Percentiles rank a stretch among this genome's conserved stretches.
Evolutionary conservation across 345 rosid genomes (phyloP).

Genomic region (Geranium rotundifolium): DNA sequence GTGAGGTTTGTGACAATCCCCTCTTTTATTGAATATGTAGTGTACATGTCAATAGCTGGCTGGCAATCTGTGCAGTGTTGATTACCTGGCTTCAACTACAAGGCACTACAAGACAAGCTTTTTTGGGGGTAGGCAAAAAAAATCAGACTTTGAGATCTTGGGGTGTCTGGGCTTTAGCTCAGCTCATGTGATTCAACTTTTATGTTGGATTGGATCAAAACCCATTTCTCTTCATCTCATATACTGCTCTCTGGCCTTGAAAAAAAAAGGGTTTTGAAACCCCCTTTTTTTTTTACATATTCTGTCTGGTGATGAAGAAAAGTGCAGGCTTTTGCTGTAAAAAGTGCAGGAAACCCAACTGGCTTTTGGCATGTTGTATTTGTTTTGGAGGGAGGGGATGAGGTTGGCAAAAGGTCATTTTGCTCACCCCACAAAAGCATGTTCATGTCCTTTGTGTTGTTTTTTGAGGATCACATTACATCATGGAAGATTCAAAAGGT

Average conservation of each 20-base stretch:
- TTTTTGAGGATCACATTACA: too few relatives aligned
- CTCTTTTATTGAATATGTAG: conserved; percentile 1
- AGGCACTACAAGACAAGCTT: conserved; percentile 35
- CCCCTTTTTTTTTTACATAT: conserved; percentile 14
- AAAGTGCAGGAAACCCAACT: conserved; percentile 13
- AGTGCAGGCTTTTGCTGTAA: conserved; percentile 23
- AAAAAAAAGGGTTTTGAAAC: too few relatives aligned
- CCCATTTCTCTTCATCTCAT: conserved; percentile 16
- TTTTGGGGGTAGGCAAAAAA: conserved; percentile 15
- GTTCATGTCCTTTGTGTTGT: conserved; percentile 9
- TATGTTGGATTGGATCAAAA: conserved; percentile 2
- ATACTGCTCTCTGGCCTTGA: too few relatives aligned
- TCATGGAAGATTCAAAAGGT: background rate
- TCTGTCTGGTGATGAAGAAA: conserved; percentile 17
- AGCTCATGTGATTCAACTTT: background rate
- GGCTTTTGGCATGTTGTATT: conserved; percentile 22
- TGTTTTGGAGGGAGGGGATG: conserved; percentile 5
- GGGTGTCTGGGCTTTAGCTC: background rate
- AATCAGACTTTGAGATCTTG: conserved; percentile 4
- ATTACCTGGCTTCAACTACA: conserved; percentile 26
- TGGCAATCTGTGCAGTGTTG: conserved; percentile 25
- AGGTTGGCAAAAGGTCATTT: conserved; percentile 12
- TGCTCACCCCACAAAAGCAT: conserved; percentile 5
- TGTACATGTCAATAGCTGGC: conserved; percentile 33
- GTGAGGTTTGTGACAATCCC: background rate